phyloP scores from a whole-genome alignment of 2,329 filamentous ascomycete species.

The Diplodia sapinea region DNA sequence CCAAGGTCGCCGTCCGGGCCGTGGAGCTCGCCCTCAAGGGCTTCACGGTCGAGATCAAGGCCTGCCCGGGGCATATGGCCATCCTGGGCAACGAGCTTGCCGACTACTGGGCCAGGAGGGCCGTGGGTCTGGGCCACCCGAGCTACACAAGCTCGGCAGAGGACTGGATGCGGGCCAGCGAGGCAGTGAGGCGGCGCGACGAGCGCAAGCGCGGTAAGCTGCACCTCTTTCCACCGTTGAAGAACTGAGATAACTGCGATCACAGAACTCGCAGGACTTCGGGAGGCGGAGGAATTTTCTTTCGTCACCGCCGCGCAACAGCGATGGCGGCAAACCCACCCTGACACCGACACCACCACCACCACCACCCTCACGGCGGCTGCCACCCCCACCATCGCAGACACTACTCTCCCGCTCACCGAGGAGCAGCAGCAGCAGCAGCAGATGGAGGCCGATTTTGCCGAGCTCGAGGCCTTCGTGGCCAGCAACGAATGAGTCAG shows the following conservation, averaged over 20 bases:
- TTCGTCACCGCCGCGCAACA: neutral
- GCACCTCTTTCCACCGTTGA: neutral
- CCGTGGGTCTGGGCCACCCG: neutral
- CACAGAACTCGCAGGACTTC: neutral
- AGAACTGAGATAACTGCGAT: slow-evolving; percentile 1
- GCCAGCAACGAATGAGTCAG: neutral
- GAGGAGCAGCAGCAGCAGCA: neutral
- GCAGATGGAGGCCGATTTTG: neutral
- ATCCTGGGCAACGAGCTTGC: slow-evolving; percentile 1
- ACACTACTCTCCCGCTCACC: neutral
- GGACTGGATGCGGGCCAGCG: neutral
- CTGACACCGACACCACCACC: neutral
- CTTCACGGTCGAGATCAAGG: neutral
- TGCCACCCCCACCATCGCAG: neutral
- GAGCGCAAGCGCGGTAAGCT: neutral
- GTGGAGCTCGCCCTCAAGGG: neutral
- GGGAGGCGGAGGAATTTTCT: too few species aligned
- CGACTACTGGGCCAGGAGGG: slow-evolving; percentile 4
- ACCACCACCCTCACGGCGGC: neutral
- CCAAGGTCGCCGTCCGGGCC: neutral
- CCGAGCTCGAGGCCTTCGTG: neutral
- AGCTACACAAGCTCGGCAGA: fast-evolving
- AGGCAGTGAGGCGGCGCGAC: neutral
- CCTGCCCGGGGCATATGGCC: neutral
- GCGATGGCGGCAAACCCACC: neutral